These are phyloP conservation scores for Biscogniauxia mediterranea DNA, from an alignment of 2,329 filamentous ascomycete genomes.

Conservation along the genomic window DNA sequence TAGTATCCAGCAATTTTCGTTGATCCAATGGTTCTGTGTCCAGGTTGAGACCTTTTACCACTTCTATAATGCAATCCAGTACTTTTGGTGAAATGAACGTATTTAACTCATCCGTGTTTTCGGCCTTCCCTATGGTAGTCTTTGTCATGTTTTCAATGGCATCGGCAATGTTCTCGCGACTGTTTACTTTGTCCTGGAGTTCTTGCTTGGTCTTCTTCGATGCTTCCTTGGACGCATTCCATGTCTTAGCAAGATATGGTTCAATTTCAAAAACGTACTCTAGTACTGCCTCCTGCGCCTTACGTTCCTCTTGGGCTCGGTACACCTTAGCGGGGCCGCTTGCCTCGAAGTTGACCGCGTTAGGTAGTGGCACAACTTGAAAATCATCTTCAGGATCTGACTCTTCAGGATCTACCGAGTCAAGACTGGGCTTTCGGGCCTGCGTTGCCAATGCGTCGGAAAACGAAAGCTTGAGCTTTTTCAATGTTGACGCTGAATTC, in stretches of 20 bases:
- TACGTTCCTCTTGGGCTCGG: conserved; percentile 52
- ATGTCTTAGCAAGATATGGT: conserved; percentile 37
- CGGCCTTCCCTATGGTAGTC: conserved; percentile 42
- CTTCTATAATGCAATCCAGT: conserved; percentile 27
- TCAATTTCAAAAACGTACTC: conserved; percentile 54
- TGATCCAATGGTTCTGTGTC: conserved; percentile 30
- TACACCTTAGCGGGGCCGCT: conserved; percentile 45
- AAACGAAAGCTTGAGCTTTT: conserved; percentile 56
- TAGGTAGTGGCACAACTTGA: conserved; percentile 39
- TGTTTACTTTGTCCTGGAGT: conserved; percentile 26
- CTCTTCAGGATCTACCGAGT: conserved; percentile 42
- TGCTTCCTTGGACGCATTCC: conserved; percentile 25
- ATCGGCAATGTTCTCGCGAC: conserved; percentile 35
- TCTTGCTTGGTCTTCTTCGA: conserved; percentile 25
- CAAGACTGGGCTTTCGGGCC: conserved; percentile 43
- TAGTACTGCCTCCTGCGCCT: conserved; percentile 52
- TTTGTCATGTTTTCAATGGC: conserved; percentile 41
- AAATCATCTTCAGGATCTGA: conserved; percentile 57
- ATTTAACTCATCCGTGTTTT: conserved; percentile 34
- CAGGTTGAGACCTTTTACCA: no score
- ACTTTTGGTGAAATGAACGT: conserved; percentile 42
- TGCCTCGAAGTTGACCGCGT: conserved; percentile 33
- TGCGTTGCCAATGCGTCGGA: conserved; percentile 50
- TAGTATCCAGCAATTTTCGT: conserved; percentile 48
- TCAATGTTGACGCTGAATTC: conserved; percentile 54